phyloP scores from a whole-genome alignment of 352 stramenopile genomes.

The Plasmopara muralis region DNA sequence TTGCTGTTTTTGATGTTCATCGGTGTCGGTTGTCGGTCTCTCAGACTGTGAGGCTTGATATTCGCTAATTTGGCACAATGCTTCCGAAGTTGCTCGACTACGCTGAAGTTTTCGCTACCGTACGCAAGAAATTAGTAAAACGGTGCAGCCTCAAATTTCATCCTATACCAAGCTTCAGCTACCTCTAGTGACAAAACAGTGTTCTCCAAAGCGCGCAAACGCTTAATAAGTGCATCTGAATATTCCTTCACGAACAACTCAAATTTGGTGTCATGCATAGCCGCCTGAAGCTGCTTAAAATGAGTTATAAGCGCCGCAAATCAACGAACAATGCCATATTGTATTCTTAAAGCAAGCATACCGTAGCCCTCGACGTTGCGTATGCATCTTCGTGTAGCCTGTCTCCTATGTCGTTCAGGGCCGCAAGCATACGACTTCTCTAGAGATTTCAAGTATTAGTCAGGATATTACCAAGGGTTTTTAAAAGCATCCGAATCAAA shows the following conservation, averaged over 20 bases:
- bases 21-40: no score
- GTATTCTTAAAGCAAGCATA: neutral
- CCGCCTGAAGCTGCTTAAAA: slow-evolving; percentile 14
- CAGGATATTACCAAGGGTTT: neutral
- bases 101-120: slow-evolving; percentile 24
- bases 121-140: neutral
- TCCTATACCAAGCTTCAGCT: neutral
- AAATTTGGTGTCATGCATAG: slow-evolving; percentile 11
- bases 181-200: slow-evolving; percentile 22
- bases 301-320: neutral
- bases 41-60: neutral
- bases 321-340: neutral
- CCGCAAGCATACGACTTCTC: slow-evolving; percentile 21
- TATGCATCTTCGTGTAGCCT: slow-evolving; percentile 15
- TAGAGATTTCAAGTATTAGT: slow-evolving; percentile 3
- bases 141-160: neutral
- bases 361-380: slow-evolving; percentile 11
- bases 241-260: slow-evolving; percentile 17
- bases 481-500: slow-evolving; percentile 25
- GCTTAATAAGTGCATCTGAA: slow-evolving; percentile 20
- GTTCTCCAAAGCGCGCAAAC: slow-evolving; percentile 22
- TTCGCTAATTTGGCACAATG: slow-evolving; percentile 4
- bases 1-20: no score
- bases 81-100: slow-evolving; percentile 18
- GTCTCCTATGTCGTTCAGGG: slow-evolving; percentile 20